Conservation (phyloP, 495 filamentous ascomycete genomes). For the Trichoderma asperelloides region DNA sequence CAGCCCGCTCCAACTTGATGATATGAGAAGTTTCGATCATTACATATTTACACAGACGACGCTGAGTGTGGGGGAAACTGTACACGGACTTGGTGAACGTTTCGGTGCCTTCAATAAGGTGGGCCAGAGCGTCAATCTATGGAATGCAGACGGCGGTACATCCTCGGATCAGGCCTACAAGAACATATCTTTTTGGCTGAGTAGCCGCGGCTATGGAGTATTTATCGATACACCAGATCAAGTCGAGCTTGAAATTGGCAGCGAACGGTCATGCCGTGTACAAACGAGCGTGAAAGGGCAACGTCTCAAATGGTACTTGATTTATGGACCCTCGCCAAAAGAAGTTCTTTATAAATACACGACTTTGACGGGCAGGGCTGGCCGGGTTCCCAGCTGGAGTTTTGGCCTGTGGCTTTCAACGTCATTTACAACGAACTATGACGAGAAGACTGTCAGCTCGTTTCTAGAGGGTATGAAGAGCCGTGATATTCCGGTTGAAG, state of each 20-base stretch:
- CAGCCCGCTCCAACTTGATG: constrained; percentile 41
- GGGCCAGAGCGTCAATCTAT: constrained; percentile 56
- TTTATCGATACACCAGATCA: constrained; percentile 55
- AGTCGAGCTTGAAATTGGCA: constrained; percentile 58
- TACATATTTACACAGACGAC: constrained; percentile 57
- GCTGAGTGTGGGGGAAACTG: constrained; percentile 54
- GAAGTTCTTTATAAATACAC: constrained; percentile 57
- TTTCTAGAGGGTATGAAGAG: constrained; percentile 62
- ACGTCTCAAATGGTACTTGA: constrained; percentile 52
- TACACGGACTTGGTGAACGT: constrained; percentile 62
- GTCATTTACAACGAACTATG: constrained; percentile 62
- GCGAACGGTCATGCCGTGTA: constrained; percentile 54
- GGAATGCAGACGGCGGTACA: constrained; percentile 67
- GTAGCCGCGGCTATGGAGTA: constrained; percentile 59
- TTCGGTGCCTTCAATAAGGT: constrained; percentile 66
- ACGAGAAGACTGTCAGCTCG: constrained; percentile 54
- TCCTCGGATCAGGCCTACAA: constrained; percentile 65
- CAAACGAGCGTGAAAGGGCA: constrained; percentile 56
- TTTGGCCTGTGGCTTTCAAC: constrained; percentile 66
- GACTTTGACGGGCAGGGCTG: constrained; percentile 50
- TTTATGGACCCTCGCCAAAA: constrained; percentile 59
- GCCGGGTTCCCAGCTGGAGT: constrained; percentile 56
- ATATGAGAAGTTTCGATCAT: constrained; percentile 46
- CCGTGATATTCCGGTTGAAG: constrained; percentile 54
- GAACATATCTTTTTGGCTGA: constrained; percentile 64